Conservation (phyloP, 106 monocot genomes). For the Gastrodia elata region DNA sequence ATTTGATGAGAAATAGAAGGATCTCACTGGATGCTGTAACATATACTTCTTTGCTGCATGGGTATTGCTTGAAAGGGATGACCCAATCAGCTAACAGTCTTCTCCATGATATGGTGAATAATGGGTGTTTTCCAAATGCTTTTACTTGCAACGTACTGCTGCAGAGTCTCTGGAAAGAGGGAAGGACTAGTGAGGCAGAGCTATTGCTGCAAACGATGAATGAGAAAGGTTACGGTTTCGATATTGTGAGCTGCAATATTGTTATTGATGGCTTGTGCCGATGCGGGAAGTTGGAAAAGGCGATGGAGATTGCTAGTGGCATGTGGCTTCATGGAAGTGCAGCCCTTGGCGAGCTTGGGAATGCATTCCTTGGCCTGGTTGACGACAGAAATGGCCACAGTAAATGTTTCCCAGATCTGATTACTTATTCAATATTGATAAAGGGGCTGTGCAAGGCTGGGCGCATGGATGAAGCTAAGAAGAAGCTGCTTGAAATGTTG, state of each 20-base stretch:
- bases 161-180: slow-evolving; percentile 85
- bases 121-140: slow-evolving; percentile 54
- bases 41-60: slow-evolving; percentile 67
- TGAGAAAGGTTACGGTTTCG: slow-evolving; percentile 61
- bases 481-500: slow-evolving; percentile 68
- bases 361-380: slow-evolving; percentile 59
- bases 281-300: slow-evolving; percentile 72
- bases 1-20: slow-evolving; percentile 55
- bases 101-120: slow-evolving; percentile 68
- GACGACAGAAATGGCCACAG: slow-evolving; percentile 20
- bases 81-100: slow-evolving; percentile 35
- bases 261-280: slow-evolving; percentile 71
- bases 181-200: slow-evolving; percentile 64
- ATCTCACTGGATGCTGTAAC: slow-evolving; percentile 59
- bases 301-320: slow-evolving; percentile 64
- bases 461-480: slow-evolving; percentile 81
- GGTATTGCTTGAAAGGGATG: slow-evolving; percentile 65
- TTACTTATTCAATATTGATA: slow-evolving; percentile 78
- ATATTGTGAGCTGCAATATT: slow-evolving; percentile 78
- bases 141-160: slow-evolving; percentile 84
- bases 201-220: slow-evolving; percentile 70
- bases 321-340: slow-evolving; percentile 94
- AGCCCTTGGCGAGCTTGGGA: slow-evolving; percentile 63
- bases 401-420: slow-evolving; percentile 68
- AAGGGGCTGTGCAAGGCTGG: slow-evolving; percentile 62